Percentiles rank a stretch among this genome's conserved stretches.
Evolutionary conservation across 345 rosid species (phyloP).

Genomic region (Linum trigynum): DNA sequence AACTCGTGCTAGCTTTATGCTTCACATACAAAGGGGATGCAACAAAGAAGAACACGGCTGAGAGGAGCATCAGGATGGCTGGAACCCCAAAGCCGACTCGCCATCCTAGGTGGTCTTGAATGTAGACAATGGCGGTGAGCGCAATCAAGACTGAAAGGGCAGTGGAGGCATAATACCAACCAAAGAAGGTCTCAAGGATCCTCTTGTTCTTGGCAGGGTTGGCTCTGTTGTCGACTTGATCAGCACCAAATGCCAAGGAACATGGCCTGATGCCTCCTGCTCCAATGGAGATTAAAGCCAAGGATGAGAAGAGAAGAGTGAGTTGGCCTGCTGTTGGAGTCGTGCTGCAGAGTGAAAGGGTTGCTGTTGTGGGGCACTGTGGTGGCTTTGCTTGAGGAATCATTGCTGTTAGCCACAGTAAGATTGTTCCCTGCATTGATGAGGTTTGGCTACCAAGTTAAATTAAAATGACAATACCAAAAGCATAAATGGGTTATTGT

Average conservation of each 20-base stretch:
- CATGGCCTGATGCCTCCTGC: conserved; percentile 75
- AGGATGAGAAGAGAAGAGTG: conserved; percentile 33
- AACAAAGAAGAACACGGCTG: conserved; percentile 33
- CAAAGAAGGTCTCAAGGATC: conserved; percentile 51
- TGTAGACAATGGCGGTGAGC: conserved; percentile 44
- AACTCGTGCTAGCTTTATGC: conserved; percentile 30
- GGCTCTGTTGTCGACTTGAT: conserved; percentile 40
- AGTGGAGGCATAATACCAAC: conserved; percentile 58
- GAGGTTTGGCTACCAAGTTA: neutral
- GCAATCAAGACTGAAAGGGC: conserved; percentile 41
- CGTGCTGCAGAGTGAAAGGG: conserved; percentile 24
- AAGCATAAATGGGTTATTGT: neutral
- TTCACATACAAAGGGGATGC: conserved; percentile 45
- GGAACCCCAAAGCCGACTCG: conserved; percentile 52
- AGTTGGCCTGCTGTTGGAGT: conserved; percentile 44
- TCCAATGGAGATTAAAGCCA: conserved; percentile 50
- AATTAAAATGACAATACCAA: neutral
- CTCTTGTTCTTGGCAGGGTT: conserved; percentile 30
- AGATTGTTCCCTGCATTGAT: conserved; percentile 47
- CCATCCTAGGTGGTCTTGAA: conserved; percentile 60
- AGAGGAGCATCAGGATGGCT: conserved; percentile 43
- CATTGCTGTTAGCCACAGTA: conserved; percentile 66
- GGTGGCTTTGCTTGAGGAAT: conserved; percentile 52
- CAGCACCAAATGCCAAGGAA: conserved; percentile 69
- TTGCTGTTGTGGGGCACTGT: conserved; percentile 24